These are phyloP conservation scores for Niebla homalea DNA, from an alignment of 495 filamentous ascomycete genomes.

Conservation along the genomic window DNA sequence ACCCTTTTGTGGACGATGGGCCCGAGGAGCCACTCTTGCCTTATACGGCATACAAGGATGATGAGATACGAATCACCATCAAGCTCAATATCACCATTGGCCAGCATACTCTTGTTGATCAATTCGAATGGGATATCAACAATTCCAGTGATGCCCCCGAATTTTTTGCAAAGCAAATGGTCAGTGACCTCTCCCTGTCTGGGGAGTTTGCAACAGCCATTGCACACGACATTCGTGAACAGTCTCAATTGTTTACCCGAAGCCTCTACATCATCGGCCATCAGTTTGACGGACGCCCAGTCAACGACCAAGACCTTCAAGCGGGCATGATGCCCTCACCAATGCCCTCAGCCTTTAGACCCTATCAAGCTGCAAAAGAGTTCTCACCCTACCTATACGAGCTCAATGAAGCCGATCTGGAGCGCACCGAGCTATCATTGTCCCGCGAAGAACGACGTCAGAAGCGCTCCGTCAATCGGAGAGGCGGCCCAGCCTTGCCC, in stretches of 20 bases:
- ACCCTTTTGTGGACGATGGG: constrained; percentile 78
- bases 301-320: constrained; percentile 81
- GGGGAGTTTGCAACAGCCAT: constrained; percentile 97
- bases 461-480: constrained; percentile 86
- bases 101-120: constrained; percentile 83
- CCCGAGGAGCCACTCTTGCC: constrained; percentile 80
- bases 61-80: constrained; percentile 92
- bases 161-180: constrained; percentile 81
- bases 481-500: constrained; percentile 85
- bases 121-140: constrained; percentile 99
- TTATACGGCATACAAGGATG: constrained; percentile 91
- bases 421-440: constrained; percentile 81
- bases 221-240: constrained; percentile 91
- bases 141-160: constrained; percentile 86
- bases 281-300: constrained; percentile 83
- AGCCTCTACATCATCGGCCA: constrained; percentile 88
- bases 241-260: constrained; percentile 83
- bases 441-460: constrained; percentile 85
- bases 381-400: constrained; percentile 89
- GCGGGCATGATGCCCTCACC: constrained; percentile 78
- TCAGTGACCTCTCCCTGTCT: constrained; percentile 77
- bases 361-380: constrained; percentile 81
- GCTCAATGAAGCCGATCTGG: constrained; percentile 78
- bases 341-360: constrained; percentile 67
- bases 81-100: constrained; percentile 98